Percentiles rank a stretch among this genome's conserved stretches.
phyloP scores from a whole-genome alignment of 2,329 filamentous ascomycete genomes.

The Colletotrichum gloeosporioides region DNA sequence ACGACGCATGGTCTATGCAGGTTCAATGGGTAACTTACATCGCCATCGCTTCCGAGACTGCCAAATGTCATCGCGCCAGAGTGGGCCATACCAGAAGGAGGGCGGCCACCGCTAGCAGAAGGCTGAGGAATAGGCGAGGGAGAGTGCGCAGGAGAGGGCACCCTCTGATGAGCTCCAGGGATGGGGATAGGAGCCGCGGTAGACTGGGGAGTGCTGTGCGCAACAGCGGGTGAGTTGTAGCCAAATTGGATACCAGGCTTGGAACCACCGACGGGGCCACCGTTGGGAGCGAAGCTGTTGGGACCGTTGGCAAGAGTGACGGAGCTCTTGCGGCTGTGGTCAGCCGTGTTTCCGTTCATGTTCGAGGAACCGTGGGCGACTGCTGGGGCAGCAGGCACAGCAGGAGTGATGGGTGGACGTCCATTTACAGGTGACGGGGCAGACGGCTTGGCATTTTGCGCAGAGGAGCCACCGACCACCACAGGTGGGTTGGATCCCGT shows the following conservation, averaged over 20 bases:
- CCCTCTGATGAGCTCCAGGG: constrained; percentile 68
- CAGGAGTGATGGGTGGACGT: constrained; percentile 73
- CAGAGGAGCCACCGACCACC: constrained; percentile 59
- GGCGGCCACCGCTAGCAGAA: constrained; percentile 82
- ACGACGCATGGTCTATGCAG: not conserved
- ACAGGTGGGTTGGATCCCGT: constrained; percentile 61
- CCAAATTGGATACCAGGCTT: constrained; percentile 81
- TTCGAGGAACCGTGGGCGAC: constrained; percentile 66
- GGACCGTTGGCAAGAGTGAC: constrained; percentile 89
- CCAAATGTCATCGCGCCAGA: constrained; percentile 79
- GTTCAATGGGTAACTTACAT: constrained; percentile 63
- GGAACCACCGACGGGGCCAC: constrained; percentile 63
- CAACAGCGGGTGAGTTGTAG: constrained; percentile 72
- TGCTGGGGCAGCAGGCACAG: constrained; percentile 67
- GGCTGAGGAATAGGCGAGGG: constrained; percentile 94
- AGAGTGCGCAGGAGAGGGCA: constrained; percentile 84
- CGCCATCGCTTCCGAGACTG: constrained; percentile 79
- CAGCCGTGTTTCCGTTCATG: constrained; percentile 72
- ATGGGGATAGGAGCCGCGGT: constrained; percentile 64
- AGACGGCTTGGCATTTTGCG: constrained; percentile 65
- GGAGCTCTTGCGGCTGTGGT: constrained; percentile 86
- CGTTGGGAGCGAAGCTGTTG: constrained; percentile 78
- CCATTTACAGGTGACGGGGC: constrained; percentile 85
- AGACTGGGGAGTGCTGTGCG: constrained; percentile 70
- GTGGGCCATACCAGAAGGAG: constrained; percentile 77